Percentiles rank a stretch among this genome's conserved stretches.
phyloP scores from a whole-genome alignment of 352 stramenopile genomes.

The Globisporangium splendens region DNA sequence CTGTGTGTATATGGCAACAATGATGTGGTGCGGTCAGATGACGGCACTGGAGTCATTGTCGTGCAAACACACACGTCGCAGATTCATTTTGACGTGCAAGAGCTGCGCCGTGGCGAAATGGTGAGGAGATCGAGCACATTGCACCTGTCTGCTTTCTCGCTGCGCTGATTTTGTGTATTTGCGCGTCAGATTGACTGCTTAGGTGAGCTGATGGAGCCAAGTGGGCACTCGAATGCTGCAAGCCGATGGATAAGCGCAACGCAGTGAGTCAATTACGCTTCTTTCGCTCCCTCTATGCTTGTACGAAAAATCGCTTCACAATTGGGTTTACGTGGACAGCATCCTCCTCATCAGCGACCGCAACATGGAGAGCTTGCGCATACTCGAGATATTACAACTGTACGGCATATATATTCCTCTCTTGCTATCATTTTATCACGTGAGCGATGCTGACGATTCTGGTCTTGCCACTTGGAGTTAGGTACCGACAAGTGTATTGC shows the following conservation, averaged over 20 bases:
- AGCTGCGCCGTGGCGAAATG: conserved; percentile 27
- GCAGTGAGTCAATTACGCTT: conserved; percentile 19
- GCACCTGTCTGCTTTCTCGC: conserved; percentile 2
- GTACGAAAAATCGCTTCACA: no score
- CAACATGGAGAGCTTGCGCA: conserved; percentile 57
- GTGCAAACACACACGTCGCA: conserved; percentile 19
- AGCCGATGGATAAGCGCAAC: conserved; percentile 33
- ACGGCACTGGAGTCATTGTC: conserved; percentile 30
- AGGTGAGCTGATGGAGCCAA: conserved; percentile 24
- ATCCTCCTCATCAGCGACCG: conserved; percentile 39
- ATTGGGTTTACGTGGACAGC: conserved; percentile 13
- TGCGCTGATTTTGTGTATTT: not conserved
- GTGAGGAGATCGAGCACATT: conserved; percentile 10
- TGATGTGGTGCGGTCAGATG: no score
- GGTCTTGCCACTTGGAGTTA: not conserved
- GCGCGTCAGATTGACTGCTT: conserved; percentile 34
- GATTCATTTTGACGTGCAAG: conserved; percentile 2
- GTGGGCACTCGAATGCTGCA: conserved; percentile 11
- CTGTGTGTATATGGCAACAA: not conserved
- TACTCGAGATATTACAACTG: conserved; percentile 60
- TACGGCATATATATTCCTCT: no score
- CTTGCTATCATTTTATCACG: no score
- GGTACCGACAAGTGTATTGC: not conserved
- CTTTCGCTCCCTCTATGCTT: no score
- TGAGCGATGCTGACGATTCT: not conserved